phyloP scores from a whole-genome alignment of 345 rosid species.

The Populus pruinosa region DNA sequence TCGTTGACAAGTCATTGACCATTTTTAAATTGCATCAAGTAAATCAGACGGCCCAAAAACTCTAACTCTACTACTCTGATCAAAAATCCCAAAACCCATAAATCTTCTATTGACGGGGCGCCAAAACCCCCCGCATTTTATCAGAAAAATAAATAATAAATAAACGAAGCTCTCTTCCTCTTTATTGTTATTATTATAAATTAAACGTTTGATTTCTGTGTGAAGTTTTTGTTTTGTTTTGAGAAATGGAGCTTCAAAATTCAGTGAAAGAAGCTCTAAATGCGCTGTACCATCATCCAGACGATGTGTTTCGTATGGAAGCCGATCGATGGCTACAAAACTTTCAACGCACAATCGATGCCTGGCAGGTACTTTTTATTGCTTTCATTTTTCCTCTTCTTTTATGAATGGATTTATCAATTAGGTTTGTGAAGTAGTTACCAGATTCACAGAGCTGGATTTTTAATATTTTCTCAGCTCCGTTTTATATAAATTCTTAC shows the following conservation, averaged over 20 bases:
- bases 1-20: constrained; percentile 13
- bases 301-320: constrained; percentile 71
- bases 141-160: not conserved
- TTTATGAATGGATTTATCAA: not conserved
- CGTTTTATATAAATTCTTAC: not conserved
- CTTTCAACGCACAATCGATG: constrained; percentile 92
- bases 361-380: constrained; percentile 74
- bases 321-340: constrained; percentile 95
- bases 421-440: not conserved
- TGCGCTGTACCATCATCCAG: constrained; percentile 96
- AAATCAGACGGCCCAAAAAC: constrained; percentile 14
- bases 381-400: not conserved
- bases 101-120: not conserved
- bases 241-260: constrained; percentile 74
- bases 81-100: constrained; percentile 7
- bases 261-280: constrained; percentile 95
- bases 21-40: not conserved
- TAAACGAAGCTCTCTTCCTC: not conserved
- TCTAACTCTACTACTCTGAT: not conserved
- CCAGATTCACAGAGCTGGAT: not conserved
- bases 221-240: not conserved
- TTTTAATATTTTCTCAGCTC: not conserved
- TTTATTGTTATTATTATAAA: not conserved
- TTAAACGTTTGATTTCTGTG: not conserved
- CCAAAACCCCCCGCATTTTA: constrained; percentile 9